phyloP scores from a whole-genome alignment of 2,329 filamentous ascomycete species.

The Mycocentrospora acerina region DNA sequence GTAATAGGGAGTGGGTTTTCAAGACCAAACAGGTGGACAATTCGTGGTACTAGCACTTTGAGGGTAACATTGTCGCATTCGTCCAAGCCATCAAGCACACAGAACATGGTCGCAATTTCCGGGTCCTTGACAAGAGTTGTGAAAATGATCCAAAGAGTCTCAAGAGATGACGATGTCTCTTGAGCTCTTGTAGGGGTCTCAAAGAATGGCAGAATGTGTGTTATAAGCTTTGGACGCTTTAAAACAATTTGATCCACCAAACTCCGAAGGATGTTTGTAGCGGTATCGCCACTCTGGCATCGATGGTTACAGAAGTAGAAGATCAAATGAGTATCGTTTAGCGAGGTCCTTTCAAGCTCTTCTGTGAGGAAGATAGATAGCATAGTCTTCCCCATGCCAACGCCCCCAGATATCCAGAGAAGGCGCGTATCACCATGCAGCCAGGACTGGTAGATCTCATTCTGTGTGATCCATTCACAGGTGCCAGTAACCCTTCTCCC shows the following conservation, averaged over 20 bases:
- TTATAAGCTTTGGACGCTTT: slow-evolving; percentile 13
- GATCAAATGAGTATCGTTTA: slow-evolving; percentile 1
- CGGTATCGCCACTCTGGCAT: slow-evolving; percentile 28
- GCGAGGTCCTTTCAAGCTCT: slow-evolving; percentile 13
- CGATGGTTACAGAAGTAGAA: slow-evolving; percentile 30
- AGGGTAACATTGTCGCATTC: slow-evolving; percentile 20
- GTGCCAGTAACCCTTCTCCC: slow-evolving; percentile 16
- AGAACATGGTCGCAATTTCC: slow-evolving; percentile 13
- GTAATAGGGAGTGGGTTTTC: background rate
- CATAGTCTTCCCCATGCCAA: slow-evolving; percentile 38
- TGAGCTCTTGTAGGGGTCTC: slow-evolving; percentile 8
- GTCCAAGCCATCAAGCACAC: slow-evolving; percentile 34
- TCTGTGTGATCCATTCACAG: slow-evolving; percentile 30
- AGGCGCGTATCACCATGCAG: slow-evolving; percentile 9
- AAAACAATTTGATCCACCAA: slow-evolving; percentile 26
- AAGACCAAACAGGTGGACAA: slow-evolving; percentile 8
- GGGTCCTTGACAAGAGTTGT: slow-evolving; percentile 11
- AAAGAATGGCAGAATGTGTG: slow-evolving; percentile 13
- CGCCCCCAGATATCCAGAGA: slow-evolving; percentile 28
- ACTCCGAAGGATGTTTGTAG: slow-evolving; percentile 21
- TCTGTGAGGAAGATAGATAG: slow-evolving; percentile 30
- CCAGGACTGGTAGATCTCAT: slow-evolving; percentile 14
- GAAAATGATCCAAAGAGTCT: slow-evolving; percentile 23
- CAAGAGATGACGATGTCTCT: slow-evolving; percentile 13
- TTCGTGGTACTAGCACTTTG: slow-evolving; percentile 7